phyloP scores from a whole-genome alignment of 305 asterid genomes.

The Fraxinus nigra region DNA sequence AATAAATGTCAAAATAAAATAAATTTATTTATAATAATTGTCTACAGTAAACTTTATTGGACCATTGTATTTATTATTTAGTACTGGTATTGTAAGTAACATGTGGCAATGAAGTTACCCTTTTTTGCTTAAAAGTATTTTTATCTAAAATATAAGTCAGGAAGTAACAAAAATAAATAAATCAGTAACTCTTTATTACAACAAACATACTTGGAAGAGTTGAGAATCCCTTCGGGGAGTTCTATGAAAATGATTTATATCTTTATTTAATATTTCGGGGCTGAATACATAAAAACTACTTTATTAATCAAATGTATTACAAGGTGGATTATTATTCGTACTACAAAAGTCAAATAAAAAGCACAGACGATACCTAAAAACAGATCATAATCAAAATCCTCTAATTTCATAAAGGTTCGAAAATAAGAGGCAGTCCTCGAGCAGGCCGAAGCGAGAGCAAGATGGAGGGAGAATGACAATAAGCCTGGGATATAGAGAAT shows the following conservation, averaged over 20 bases:
- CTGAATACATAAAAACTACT: neutral
- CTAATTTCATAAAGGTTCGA: slow-evolving; percentile 35
- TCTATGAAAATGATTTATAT: neutral
- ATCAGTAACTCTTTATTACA: neutral
- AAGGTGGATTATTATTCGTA: neutral
- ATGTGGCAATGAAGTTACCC: no score
- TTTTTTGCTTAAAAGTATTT: neutral
- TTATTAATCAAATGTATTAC: neutral
- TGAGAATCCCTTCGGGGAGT: neutral
- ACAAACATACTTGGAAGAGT: neutral
- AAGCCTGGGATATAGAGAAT: slow-evolving; percentile 59
- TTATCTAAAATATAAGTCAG: neutral
- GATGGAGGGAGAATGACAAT: slow-evolving; percentile 60
- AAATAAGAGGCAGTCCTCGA: slow-evolving; percentile 66
- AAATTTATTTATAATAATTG: no score
- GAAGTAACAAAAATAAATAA: neutral
- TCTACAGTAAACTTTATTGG: neutral
- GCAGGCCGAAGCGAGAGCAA: slow-evolving; percentile 78
- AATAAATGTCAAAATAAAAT: no score
- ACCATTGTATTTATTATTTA: no score
- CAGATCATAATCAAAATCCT: neutral
- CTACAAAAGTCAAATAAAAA: neutral
- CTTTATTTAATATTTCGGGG: neutral
- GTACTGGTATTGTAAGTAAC: no score
- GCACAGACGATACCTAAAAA: neutral